A percentile compares a stretch with the other conserved stretches of the same genome.
Evolutionary conservation across 1,284 basidiomycete genomes (phyloP).

Genomic region (Ceratobasidium theobromae): DNA sequence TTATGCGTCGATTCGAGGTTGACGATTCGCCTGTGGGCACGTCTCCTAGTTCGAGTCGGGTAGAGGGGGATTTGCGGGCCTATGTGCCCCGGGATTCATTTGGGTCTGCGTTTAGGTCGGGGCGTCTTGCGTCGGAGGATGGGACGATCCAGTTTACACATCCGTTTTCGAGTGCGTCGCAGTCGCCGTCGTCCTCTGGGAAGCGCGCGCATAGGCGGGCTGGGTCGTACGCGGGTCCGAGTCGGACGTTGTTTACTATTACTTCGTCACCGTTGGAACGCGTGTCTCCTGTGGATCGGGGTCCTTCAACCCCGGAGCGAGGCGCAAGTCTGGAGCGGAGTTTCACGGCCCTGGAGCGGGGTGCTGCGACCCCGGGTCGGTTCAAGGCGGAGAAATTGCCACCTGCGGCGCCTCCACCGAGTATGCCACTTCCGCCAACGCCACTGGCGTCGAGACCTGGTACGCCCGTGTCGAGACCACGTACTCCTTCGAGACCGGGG

Average conservation of each 20-base stretch:
- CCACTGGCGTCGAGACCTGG: not conserved
- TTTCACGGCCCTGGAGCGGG: too few relatives aligned
- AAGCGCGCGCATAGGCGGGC: constrained; percentile 12
- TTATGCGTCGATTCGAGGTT: not conserved
- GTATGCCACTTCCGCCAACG: constrained; percentile 4
- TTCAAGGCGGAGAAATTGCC: constrained; percentile 1
- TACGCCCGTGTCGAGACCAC: constrained; percentile 19
- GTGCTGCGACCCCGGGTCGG: too few relatives aligned
- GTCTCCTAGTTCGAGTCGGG: constrained; percentile 9
- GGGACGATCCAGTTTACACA: not conserved
- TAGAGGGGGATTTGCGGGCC: not conserved
- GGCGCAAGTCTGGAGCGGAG: too few relatives aligned
- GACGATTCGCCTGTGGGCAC: constrained; percentile 7
- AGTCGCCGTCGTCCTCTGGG: not conserved
- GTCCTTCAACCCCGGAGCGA: too few relatives aligned
- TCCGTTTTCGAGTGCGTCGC: constrained; percentile 19
- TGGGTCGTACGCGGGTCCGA: constrained; percentile 24
- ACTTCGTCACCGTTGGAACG: not conserved
- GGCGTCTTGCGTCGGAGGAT: not conserved
- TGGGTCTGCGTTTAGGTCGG: constrained; percentile 10
- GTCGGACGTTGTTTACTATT: constrained; percentile 29
- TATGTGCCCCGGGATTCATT: constrained; percentile 7
- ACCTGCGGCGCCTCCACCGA: constrained; percentile 16
- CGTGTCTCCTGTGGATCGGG: too few relatives aligned
- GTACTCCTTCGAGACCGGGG: constrained; percentile 4